Percentiles rank a stretch among this genome's conserved stretches.
Evolutionary conservation across 257 asterid genomes (phyloP).

Genomic region (Galeopsis tetrahit): DNA sequence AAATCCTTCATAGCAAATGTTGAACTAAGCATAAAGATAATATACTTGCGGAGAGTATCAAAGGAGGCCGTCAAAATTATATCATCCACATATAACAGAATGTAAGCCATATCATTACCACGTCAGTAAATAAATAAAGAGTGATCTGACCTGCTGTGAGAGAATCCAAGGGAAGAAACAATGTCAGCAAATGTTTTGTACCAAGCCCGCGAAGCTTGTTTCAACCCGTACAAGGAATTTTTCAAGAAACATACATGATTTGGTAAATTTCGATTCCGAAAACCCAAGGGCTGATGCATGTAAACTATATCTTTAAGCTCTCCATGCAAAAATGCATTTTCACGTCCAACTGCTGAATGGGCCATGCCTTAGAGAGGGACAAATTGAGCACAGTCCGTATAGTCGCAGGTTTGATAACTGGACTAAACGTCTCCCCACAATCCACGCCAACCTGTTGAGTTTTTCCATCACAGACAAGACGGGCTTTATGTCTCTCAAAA

Average conservation of each 20-base stretch:
- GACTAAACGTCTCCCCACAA: no score
- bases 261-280: background rate
- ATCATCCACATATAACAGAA: no score
- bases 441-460: no score
- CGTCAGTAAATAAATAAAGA: background rate
- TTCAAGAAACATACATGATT: background rate
- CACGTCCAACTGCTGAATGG: background rate
- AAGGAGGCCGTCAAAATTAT: no score
- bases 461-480: background rate
- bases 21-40: no score
- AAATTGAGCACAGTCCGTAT: no score
- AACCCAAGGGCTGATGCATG: conserved; percentile 3
- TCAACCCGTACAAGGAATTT: background rate
- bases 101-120: no score
- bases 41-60: no score
- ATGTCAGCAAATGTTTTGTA: background rate
- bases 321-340: background rate
- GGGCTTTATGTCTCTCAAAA: background rate
- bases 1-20: no score
- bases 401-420: no score
- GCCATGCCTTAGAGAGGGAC: no score
- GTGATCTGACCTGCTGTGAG: background rate
- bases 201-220: background rate
- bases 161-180: background rate
- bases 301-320: background rate